Evolutionary conservation across 306 rosid genomes (phyloP).

Genomic region (Gynostemma pentaphyllum): DNA sequence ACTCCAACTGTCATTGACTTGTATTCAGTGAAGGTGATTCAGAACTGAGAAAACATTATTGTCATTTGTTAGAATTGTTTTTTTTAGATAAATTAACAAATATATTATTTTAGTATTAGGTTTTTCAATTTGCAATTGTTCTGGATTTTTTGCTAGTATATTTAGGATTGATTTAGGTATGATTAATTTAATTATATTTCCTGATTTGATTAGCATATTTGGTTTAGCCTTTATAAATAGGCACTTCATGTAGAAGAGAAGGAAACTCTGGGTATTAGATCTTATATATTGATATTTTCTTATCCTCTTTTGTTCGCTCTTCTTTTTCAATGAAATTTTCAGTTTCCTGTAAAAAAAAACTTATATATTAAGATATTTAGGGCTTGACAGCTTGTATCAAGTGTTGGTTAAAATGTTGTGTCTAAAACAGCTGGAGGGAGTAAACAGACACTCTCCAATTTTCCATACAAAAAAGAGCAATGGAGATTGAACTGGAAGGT

Average conservation of each 20-base stretch:
- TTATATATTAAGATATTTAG: background rate
- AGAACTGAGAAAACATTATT: background rate
- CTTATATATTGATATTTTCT: background rate
- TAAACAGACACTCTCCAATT: no score
- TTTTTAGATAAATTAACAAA: no score
- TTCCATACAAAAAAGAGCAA: no score
- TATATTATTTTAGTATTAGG: no score
- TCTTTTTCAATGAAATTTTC: no score
- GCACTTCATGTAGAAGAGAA: background rate
- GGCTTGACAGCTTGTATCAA: constrained; percentile 1
- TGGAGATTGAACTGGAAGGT: no score
- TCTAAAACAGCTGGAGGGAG: no score
- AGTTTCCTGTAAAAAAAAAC: no score
- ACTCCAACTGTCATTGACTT: constrained; percentile 96
- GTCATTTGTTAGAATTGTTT: background rate
- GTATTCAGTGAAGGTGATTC: constrained; percentile 80
- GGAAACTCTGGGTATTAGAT: background rate
- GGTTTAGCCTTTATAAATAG: background rate
- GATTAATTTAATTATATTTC: background rate
- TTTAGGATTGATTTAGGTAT: background rate
- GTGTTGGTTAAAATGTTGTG: no score
- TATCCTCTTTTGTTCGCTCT: no score
- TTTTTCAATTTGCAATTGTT: background rate
- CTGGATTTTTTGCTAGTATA: background rate
- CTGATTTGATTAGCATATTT: background rate